Conservation (phyloP, 192 early-diverging fungal genomes). For the Thamnidium elegans region DNA sequence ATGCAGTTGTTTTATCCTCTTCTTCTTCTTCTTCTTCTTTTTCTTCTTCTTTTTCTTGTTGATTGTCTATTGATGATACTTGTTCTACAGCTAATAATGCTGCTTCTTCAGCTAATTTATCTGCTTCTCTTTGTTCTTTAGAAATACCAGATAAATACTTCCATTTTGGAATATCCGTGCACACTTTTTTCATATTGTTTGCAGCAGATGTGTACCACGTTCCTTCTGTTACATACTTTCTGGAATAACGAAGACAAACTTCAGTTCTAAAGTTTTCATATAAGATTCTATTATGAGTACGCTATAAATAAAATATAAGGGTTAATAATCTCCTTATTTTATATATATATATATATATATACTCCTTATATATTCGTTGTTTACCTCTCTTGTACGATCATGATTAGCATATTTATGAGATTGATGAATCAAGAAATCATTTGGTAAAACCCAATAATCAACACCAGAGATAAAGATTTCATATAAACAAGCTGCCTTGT, state of each 20-base stretch:
- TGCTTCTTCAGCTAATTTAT: slow-evolving; percentile 8
- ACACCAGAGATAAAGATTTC: slow-evolving; percentile 52
- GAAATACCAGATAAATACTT: slow-evolving; percentile 7
- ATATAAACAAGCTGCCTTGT: slow-evolving; percentile 54
- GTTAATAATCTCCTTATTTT: background rate
- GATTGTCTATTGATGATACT: background rate
- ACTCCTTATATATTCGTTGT: background rate
- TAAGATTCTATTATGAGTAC: slow-evolving; percentile 44
- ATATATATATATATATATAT: no score
- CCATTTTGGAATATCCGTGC: slow-evolving; percentile 42
- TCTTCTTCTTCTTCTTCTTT: background rate
- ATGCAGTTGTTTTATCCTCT: background rate
- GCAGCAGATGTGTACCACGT: slow-evolving; percentile 34
- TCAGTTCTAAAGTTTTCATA: slow-evolving; percentile 52
- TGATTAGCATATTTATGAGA: slow-evolving; percentile 48
- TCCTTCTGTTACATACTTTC: slow-evolving; percentile 40
- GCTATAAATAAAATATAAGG: slow-evolving; percentile 27
- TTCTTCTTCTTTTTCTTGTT: slow-evolving; percentile 1
- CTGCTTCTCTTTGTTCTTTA: slow-evolving; percentile 12
- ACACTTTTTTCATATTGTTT: slow-evolving; percentile 39
- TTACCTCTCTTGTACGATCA: slow-evolving; percentile 48
- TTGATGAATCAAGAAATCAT: slow-evolving; percentile 51
- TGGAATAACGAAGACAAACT: slow-evolving; percentile 47
- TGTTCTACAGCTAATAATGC: background rate
- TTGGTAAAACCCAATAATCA: slow-evolving; percentile 48